Percentiles rank a stretch among this genome's conserved stretches.
Conservation (phyloP, 306 rosid genomes). For the Cucurbita pepo region DNA sequence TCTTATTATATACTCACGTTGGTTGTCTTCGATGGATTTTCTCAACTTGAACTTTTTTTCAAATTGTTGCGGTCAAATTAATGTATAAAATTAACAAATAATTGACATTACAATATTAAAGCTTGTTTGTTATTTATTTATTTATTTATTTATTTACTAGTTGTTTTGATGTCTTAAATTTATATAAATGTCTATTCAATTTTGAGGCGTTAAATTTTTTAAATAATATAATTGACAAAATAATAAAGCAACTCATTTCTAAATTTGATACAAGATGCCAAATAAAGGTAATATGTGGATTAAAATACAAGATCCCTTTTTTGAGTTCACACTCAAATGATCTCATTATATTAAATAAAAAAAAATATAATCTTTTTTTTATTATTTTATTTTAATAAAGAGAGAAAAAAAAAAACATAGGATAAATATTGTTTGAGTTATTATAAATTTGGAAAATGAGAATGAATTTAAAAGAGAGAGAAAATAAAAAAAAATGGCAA, state of each 20-base stretch:
- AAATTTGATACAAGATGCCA: neutral
- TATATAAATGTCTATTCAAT: neutral
- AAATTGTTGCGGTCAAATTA: neutral
- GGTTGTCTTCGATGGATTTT: neutral
- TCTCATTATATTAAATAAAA: too few relatives aligned
- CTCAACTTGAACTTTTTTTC: neutral
- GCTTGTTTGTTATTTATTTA: too few relatives aligned
- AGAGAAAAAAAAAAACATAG: too few relatives aligned
- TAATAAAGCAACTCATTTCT: neutral
- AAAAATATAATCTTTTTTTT: too few relatives aligned
- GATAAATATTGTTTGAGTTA: too few relatives aligned
- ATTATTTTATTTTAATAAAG: too few relatives aligned
- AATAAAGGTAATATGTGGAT: neutral
- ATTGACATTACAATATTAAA: neutral
- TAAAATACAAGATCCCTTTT: neutral
- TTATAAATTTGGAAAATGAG: too few relatives aligned
- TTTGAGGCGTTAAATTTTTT: neutral
- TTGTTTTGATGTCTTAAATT: neutral
- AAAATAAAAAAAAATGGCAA: neutral
- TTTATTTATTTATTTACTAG: too few relatives aligned
- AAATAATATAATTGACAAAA: neutral
- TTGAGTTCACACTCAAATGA: neutral
- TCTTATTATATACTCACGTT: neutral
- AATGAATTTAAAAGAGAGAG: too few relatives aligned
- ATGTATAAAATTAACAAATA: neutral